Evolutionary conservation across 2,329 filamentous ascomycete species (phyloP).

Genomic region (Xenoacremonium recifei): DNA sequence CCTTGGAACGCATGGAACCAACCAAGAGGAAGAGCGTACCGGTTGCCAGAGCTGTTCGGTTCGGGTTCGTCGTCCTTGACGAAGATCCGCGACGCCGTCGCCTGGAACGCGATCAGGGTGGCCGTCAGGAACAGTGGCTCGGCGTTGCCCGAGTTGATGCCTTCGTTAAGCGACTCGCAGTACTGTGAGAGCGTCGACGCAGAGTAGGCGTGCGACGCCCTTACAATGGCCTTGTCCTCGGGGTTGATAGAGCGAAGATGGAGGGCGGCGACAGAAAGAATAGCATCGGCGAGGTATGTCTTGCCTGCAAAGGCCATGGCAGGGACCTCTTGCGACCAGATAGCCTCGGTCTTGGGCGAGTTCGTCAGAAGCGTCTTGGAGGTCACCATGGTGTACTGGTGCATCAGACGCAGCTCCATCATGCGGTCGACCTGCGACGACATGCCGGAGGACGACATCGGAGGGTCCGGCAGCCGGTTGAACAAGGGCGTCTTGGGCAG

Average conservation of each 20-base stretch:
- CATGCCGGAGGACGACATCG: slow-evolving; percentile 31
- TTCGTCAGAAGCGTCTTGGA: slow-evolving; percentile 58
- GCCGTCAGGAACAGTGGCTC: slow-evolving; percentile 63
- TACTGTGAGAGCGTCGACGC: slow-evolving; percentile 62
- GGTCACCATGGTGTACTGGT: slow-evolving; percentile 62
- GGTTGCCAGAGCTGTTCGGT: slow-evolving; percentile 34
- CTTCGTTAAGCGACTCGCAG: slow-evolving; percentile 52
- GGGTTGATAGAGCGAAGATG: slow-evolving; percentile 58
- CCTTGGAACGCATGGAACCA: slow-evolving; percentile 69
- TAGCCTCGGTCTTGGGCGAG: slow-evolving; percentile 49
- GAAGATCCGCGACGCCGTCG: slow-evolving; percentile 62
- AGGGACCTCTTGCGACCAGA: slow-evolving; percentile 61
- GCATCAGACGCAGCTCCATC: slow-evolving; percentile 61
- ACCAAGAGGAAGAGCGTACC: slow-evolving; percentile 58
- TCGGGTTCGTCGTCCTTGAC: slow-evolving; percentile 52
- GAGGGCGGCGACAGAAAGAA: slow-evolving; percentile 62
- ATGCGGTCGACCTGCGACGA: slow-evolving; percentile 42
- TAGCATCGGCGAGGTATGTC: slow-evolving; percentile 60
- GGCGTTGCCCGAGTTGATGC: slow-evolving; percentile 58
- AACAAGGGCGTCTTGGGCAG: slow-evolving; percentile 14
- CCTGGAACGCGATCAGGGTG: slow-evolving; percentile 64
- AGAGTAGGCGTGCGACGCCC: slow-evolving; percentile 64
- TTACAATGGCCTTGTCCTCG: slow-evolving; percentile 58
- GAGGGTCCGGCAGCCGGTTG: slow-evolving; percentile 25
- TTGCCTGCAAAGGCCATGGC: slow-evolving; percentile 59